Evolutionary conservation across 2,329 filamentous ascomycete species (phyloP), one percentile per base, ranked within the genome.

Genomic region (Albifimbria verrucaria): DNA sequence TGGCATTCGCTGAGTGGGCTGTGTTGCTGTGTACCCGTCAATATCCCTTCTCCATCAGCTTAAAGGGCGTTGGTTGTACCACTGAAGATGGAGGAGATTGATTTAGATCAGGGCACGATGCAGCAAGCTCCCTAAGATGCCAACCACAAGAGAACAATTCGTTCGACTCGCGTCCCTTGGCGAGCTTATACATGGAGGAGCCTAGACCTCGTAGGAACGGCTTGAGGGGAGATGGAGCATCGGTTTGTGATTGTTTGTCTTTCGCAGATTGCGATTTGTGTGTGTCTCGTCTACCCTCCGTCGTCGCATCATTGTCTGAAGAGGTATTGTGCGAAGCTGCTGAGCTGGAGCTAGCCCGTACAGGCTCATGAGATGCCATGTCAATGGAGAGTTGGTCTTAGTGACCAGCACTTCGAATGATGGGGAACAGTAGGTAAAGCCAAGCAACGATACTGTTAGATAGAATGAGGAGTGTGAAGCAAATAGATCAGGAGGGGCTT

Each of bases 1-100:
- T 49, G 52, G 7, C 55, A 59, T 9, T 46, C 53, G 36, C 49
- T 54, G 2, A 55, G 54, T 26, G 52, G 46, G 20, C 22, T 11
- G 12, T 44, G 42, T 12, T 4, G 15, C 22, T 44, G 42, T 20
- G 7, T 6, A 23, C 22, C 18, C 3, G 22, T 21, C n/a, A 44
- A n/a, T n/a, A 15, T 39, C 5, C 15, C 11, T 12, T 12, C 32
- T 4, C 12, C 15, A 39, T 7, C 4, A n/a, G 32, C 5, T 39
- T 15, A 7, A n/a, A 39, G 32, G 32, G 11, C 18, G 23, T 5
- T 22, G 7, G 21, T 42, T 51, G 20, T 25, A 10, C 22, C 23
- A 24, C 21, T 15, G 25, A 10, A 48, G 9, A 18, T 7, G 22
- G 21, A 4, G 32, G 11, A 5, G 32, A n/a, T 5, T n/a, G 5